Percentiles rank a stretch among this genome's conserved stretches.
phyloP scores from a whole-genome alignment of 306 rosid species.

The Citrullus colocynthis region DNA sequence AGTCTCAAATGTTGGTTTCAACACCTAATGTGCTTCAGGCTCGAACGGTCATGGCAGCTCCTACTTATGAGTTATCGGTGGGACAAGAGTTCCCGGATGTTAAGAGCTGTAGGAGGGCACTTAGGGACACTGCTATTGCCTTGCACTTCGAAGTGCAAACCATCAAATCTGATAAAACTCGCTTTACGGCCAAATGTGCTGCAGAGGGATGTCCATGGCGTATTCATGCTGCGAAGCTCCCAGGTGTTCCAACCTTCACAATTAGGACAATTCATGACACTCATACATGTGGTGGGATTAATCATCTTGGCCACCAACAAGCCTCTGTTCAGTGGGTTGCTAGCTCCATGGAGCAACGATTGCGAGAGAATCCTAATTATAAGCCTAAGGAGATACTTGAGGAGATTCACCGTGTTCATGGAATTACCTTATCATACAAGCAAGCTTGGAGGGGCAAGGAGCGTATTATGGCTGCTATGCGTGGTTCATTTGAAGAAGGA shows the following conservation, averaged over 20 bases:
- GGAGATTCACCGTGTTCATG: constrained; percentile 44
- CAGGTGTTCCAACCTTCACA: constrained; percentile 37
- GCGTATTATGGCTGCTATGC: constrained; percentile 37
- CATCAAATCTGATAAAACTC: constrained; percentile 43
- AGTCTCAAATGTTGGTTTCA: constrained; percentile 10
- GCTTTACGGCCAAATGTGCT: constrained; percentile 41
- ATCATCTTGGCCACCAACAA: constrained; percentile 48
- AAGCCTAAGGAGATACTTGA: constrained; percentile 44
- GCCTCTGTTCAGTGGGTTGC: constrained; percentile 56
- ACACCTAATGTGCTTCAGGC: constrained; percentile 25
- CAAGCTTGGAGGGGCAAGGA: constrained; percentile 50
- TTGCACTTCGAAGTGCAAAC: constrained; percentile 39
- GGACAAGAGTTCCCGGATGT: constrained; percentile 51
- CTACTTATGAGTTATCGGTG: constrained; percentile 23
- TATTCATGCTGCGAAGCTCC: constrained; percentile 48
- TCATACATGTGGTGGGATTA: constrained; percentile 36
- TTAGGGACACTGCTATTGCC: constrained; percentile 46
- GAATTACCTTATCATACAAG: constrained; percentile 34
- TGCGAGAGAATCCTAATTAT: constrained; percentile 36
- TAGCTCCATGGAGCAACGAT: constrained; percentile 30
- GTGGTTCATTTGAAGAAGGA: constrained; percentile 48
- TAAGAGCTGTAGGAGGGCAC: constrained; percentile 44
- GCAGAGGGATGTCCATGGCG: constrained; percentile 48
- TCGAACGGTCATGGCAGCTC: constrained; percentile 8
- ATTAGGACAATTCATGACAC: constrained; percentile 36